Conservation (phyloP, 2,329 filamentous ascomycete genomes). For the Microcyclosporella mali region DNA sequence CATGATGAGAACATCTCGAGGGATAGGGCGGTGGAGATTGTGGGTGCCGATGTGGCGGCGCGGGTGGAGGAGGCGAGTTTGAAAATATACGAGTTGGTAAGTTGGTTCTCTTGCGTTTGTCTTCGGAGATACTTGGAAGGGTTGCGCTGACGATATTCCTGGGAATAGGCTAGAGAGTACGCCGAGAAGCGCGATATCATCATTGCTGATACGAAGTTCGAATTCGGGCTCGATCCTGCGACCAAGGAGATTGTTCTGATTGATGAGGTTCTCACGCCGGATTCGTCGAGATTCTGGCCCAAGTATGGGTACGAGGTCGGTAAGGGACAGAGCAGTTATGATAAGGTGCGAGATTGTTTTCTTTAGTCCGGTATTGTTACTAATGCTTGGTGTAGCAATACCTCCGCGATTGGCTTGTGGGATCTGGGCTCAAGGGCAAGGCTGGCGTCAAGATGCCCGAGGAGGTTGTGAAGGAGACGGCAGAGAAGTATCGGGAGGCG, state of each 20-base stretch:
- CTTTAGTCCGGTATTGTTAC: background rate
- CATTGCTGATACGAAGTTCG: constrained; percentile 72
- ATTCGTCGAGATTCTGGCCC: constrained; percentile 76
- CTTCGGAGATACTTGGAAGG: background rate
- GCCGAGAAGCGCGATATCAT: constrained; percentile 63
- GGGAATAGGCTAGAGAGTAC: constrained; percentile 51
- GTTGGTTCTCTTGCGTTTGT: constrained; percentile 13
- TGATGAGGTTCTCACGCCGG: constrained; percentile 79
- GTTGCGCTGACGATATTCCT: background rate
- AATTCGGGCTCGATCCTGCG: constrained; percentile 60
- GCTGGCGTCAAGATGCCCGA: constrained; percentile 65
- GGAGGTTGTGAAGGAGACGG: constrained; percentile 63
- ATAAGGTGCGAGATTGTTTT: constrained; percentile 58
- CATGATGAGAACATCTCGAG: constrained; percentile 84
- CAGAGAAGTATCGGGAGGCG: constrained; percentile 67
- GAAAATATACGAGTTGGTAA: constrained; percentile 54
- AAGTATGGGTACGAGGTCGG: constrained; percentile 66
- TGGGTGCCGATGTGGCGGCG: constrained; percentile 58
- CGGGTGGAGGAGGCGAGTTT: constrained; percentile 61
- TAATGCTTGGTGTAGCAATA: constrained; percentile 30
- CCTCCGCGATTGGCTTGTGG: constrained; percentile 74
- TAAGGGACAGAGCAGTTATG: constrained; percentile 72
- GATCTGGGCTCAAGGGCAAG: constrained; percentile 67
- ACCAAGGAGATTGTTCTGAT: constrained; percentile 66
- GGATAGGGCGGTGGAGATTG: constrained; percentile 55